Evolutionary conservation across 176 grass and related monocot genomes (phyloP).

Genomic region (Phragmites australis): DNA sequence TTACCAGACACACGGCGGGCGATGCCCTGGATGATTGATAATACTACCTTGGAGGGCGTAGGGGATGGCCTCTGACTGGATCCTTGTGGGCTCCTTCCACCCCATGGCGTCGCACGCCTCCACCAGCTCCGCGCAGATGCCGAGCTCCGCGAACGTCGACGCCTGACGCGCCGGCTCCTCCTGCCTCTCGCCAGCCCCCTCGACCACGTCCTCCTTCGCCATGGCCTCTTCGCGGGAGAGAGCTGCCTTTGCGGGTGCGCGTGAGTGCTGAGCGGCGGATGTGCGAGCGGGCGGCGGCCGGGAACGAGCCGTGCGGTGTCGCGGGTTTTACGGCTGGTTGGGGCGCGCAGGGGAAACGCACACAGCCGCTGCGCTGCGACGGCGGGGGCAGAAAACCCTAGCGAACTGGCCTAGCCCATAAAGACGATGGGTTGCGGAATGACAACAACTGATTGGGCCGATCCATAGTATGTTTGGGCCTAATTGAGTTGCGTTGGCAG

Average conservation of each 20-base stretch:
- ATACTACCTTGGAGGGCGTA: conserved; percentile 53
- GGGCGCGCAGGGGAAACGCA: too few relatives aligned
- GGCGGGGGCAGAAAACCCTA: not conserved
- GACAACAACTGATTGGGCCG: too few relatives aligned
- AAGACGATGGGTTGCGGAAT: not conserved
- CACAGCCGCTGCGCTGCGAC: too few relatives aligned
- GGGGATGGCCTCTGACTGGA: conserved; percentile 59
- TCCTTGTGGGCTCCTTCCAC: conserved; percentile 58
- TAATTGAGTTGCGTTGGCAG: too few relatives aligned
- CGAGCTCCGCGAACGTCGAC: conserved; percentile 58
- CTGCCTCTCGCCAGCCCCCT: not conserved
- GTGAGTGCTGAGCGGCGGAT: not conserved
- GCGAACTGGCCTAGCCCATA: not conserved
- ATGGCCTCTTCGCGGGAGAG: not conserved
- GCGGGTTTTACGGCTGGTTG: not conserved
- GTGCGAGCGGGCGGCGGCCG: not conserved
- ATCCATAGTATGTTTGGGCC: too few relatives aligned
- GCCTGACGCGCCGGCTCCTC: conserved; percentile 19
- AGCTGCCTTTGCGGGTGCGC: not conserved
- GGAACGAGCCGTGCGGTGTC: not conserved
- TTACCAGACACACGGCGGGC: not conserved
- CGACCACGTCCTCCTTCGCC: conserved; percentile 11
- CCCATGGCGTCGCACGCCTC: conserved; percentile 61
- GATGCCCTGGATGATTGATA: not conserved
- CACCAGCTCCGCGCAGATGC: conserved; percentile 51